phyloP scores from a whole-genome alignment of 1,139 yeast species.

The Geotrichum siamense region DNA sequence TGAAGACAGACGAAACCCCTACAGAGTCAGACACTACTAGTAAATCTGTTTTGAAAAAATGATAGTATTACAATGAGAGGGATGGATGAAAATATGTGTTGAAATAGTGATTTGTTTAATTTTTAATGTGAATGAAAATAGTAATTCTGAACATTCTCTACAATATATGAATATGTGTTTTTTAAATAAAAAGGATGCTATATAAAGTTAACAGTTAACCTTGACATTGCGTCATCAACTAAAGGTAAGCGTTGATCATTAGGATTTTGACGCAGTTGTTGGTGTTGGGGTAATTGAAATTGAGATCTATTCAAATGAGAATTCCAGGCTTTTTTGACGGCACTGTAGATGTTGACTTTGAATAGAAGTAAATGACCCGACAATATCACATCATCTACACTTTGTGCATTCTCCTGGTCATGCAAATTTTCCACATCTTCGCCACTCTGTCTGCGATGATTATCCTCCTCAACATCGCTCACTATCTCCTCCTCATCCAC shows the following conservation, averaged over 20 bases:
- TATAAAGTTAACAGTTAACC: not conserved
- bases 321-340: not conserved
- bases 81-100: too few relatives aligned
- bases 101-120: too few relatives aligned
- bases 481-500: not conserved
- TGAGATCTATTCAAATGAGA: too few relatives aligned
- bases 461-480: not conserved
- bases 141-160: too few relatives aligned
- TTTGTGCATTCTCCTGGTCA: not conserved
- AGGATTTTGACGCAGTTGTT: not conserved
- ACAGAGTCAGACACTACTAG: not conserved
- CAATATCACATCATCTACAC: not conserved
- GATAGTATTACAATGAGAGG: too few relatives aligned
- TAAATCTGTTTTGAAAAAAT: too few relatives aligned
- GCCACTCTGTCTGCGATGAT: not conserved
- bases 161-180: too few relatives aligned
- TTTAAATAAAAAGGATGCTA: not conserved
- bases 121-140: too few relatives aligned
- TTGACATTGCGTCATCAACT: not conserved
- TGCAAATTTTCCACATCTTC: not conserved
- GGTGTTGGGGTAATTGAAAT: not conserved
- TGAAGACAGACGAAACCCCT: constrained; percentile 4
- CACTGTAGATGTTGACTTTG: not conserved
- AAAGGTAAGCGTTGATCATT: too few relatives aligned
- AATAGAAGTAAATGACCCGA: not conserved